Percentiles rank a stretch among this genome's conserved stretches.
Evolutionary conservation across 2,329 filamentous ascomycete species (phyloP).

Genomic region (Aurifilum marmelostoma): DNA sequence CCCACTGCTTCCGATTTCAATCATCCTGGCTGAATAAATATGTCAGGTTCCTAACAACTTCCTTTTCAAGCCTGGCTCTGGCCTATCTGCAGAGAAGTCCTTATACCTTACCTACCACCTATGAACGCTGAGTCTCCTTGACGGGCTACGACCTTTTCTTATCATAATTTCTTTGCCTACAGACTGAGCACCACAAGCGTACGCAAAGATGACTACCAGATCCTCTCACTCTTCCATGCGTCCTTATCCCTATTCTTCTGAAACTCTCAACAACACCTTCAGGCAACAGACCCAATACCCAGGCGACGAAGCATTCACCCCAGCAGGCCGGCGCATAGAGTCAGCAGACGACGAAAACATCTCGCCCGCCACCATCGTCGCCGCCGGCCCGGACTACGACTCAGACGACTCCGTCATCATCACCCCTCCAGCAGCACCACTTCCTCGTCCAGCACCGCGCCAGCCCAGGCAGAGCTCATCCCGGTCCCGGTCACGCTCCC

Average conservation of each 20-base stretch:
- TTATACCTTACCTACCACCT: no score
- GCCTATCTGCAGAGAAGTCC: no score
- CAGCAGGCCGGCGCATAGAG: slow-evolving; percentile 14
- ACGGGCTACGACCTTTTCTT: no score
- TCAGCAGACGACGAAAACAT: slow-evolving; percentile 11
- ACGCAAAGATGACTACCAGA: slow-evolving; percentile 12
- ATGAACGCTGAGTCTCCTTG: no score
- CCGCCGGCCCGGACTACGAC: slow-evolving; percentile 12
- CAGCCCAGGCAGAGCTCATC: slow-evolving; percentile 18
- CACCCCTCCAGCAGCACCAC: slow-evolving; percentile 9
- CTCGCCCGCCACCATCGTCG: slow-evolving; percentile 18
- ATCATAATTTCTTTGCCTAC: no score
- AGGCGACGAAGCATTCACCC: slow-evolving; percentile 5
- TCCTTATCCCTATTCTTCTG: slow-evolving; percentile 9
- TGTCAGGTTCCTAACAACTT: no score
- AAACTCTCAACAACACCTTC: slow-evolving; percentile 2
- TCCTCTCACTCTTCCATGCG: slow-evolving; percentile 9
- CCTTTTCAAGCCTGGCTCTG: no score
- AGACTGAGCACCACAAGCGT: neutral
- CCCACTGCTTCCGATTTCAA: neutral
- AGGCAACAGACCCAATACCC: neutral
- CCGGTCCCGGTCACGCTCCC: slow-evolving; percentile 5
- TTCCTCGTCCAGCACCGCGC: slow-evolving; percentile 9
- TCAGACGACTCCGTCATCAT: slow-evolving; percentile 19
- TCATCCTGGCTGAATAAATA: no score